These are phyloP conservation scores for Lasiosphaeria ovina DNA, from an alignment of 495 filamentous ascomycete genomes.

Conservation along the genomic window DNA sequence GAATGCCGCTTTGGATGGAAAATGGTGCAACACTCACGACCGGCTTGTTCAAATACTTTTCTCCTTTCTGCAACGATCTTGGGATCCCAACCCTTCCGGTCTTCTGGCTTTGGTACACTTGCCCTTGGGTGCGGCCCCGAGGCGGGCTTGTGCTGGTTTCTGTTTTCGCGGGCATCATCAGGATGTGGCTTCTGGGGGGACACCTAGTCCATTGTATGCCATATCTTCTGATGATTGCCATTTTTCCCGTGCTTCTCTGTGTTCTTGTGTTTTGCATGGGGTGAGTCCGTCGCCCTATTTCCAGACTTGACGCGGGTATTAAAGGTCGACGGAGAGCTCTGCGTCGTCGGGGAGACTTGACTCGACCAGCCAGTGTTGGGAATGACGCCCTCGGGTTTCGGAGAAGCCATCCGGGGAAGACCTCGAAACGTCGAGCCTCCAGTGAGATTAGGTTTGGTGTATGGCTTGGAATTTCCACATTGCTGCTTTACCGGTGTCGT, in stretches of 20 bases:
- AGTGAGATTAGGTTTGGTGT: conserved; percentile 4
- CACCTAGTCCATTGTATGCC: conserved; percentile 1
- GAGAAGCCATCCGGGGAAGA: conserved; percentile 1
- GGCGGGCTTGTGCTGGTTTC: neutral
- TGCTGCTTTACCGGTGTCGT: neutral
- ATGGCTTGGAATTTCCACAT: neutral
- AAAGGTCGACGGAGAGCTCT: conserved; percentile 1
- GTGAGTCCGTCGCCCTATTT: neutral
- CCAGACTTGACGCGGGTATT: neutral
- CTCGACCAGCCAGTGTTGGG: neutral
- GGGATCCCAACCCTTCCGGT: conserved; percentile 24
- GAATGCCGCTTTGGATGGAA: neutral
- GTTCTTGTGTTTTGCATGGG: neutral
- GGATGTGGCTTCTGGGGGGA: conserved; percentile 2
- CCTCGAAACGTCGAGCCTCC: conserved; percentile 8
- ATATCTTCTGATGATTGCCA: neutral
- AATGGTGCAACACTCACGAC: conserved; percentile 1
- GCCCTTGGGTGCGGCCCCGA: neutral
- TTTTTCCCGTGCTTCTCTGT: neutral
- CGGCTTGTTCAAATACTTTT: conserved; percentile 32
- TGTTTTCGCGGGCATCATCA: neutral
- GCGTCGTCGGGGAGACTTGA: conserved; percentile 16
- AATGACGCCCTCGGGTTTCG: neutral
- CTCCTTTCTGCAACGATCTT: conserved; percentile 31
- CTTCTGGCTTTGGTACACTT: neutral